Conservation (phyloP, 257 asterid genomes). For the Capsicum rhomboideum region DNA sequence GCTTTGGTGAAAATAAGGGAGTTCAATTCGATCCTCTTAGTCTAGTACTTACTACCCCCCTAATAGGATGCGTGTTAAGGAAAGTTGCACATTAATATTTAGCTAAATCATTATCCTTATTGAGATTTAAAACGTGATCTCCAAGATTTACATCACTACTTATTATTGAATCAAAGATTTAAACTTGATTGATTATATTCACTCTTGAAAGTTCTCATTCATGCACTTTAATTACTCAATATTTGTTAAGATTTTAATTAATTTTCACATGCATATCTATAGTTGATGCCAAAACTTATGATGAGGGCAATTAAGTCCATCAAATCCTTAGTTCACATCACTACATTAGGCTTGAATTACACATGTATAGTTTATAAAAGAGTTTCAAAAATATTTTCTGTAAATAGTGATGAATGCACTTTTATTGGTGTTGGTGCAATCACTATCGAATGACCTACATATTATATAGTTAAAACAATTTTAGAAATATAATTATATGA, state of each 20-base stretch:
- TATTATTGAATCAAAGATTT: not conserved
- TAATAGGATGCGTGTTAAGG: not conserved
- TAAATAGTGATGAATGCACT: not conserved
- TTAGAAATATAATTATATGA: not conserved
- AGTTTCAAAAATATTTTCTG: not conserved
- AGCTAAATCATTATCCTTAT: fast-evolving
- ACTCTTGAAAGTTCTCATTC: not conserved
- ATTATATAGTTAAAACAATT: not conserved
- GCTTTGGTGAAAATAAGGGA: not conserved
- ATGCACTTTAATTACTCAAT: not conserved
- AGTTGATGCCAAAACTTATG: not conserved
- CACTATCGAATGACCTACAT: not conserved
- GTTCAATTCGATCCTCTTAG: not conserved
- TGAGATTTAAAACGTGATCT: not conserved
- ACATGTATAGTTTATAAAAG: not conserved
- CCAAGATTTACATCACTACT: not conserved
- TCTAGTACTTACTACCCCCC: not conserved
- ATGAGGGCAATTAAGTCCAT: not conserved
- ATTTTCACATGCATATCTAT: not conserved
- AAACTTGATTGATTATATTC: not conserved
- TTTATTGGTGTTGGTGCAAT: not conserved
- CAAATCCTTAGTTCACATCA: not conserved
- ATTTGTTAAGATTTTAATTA: not conserved
- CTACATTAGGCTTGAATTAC: not conserved
- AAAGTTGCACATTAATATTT: not conserved